Percentiles rank a stretch among this genome's conserved stretches.
Conservation (phyloP, 2,329 filamentous ascomycete genomes). For the Sarocladium oryzae region DNA sequence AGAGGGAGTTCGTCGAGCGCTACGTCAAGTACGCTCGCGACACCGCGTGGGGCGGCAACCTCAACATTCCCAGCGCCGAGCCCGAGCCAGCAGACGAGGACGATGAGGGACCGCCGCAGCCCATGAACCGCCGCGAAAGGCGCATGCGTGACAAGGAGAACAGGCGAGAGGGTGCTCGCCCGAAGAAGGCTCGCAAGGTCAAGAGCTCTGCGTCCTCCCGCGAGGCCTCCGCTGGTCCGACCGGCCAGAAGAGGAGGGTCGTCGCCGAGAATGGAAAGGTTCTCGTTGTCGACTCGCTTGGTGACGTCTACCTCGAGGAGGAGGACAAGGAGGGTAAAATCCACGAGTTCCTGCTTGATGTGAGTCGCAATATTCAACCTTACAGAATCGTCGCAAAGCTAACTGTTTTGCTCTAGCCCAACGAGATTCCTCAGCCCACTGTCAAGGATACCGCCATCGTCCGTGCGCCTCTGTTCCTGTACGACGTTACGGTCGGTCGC, state of each 20-base stretch:
- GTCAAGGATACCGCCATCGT: slow-evolving; percentile 77
- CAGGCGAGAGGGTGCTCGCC: slow-evolving; percentile 59
- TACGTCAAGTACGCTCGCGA: slow-evolving; percentile 87
- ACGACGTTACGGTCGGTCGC: slow-evolving; percentile 48
- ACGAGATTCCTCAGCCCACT: slow-evolving; percentile 72
- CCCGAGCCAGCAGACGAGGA: slow-evolving; percentile 35
- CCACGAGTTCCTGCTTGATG: slow-evolving; percentile 80
- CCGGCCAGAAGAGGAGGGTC: slow-evolving; percentile 78
- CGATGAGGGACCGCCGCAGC: slow-evolving; percentile 44
- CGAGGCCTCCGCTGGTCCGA: slow-evolving; percentile 53
- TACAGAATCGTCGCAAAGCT: not conserved
- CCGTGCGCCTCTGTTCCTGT: slow-evolving; percentile 70
- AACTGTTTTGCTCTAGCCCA: slow-evolving; percentile 45
- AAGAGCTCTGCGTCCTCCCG: slow-evolving; percentile 18
- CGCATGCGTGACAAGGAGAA: slow-evolving; percentile 81
- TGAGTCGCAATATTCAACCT: slow-evolving; percentile 47
- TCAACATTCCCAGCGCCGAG: slow-evolving; percentile 63
- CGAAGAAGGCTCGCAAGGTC: slow-evolving; percentile 38
- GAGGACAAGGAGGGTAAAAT: slow-evolving; percentile 78
- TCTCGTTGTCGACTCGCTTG: slow-evolving; percentile 82
- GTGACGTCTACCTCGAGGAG: slow-evolving; percentile 93
- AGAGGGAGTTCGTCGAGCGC: slow-evolving; percentile 82
- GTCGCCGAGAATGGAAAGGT: slow-evolving; percentile 94
- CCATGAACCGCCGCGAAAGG: slow-evolving; percentile 78
- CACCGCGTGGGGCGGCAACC: slow-evolving; percentile 82